These are phyloP conservation scores for Teratosphaeria destructans DNA, from an alignment of 2,329 filamentous ascomycete genomes.

Conservation along the genomic window DNA sequence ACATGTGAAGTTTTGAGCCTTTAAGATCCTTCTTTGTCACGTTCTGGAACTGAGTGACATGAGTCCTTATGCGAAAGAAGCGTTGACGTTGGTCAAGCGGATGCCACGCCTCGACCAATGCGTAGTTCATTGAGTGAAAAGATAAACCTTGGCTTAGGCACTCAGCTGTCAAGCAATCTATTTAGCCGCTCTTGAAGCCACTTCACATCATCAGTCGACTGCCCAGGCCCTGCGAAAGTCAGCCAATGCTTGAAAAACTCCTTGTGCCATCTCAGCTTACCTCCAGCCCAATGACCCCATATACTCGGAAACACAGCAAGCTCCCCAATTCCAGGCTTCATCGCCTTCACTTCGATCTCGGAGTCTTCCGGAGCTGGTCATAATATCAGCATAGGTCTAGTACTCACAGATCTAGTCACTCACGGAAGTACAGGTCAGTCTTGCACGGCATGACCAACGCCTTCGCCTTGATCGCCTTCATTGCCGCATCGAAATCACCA, in stretches of 20 bases:
- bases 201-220: slow-evolving; percentile 58
- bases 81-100: no score
- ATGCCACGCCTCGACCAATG: no score
- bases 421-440: slow-evolving; percentile 71
- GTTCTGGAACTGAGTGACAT: no score
- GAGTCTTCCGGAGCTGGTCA: slow-evolving; percentile 58
- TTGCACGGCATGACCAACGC: slow-evolving; percentile 59
- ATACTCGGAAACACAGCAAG: slow-evolving; percentile 39
- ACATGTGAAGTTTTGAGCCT: no score
- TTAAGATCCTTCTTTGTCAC: no score
- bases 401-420: slow-evolving; percentile 17
- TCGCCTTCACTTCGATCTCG: slow-evolving; percentile 57
- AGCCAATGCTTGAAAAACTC: background rate
- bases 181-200: slow-evolving; percentile 52
- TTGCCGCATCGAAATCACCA: slow-evolving; percentile 38
- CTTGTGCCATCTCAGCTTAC: slow-evolving; percentile 26
- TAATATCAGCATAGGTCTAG: slow-evolving; percentile 4
- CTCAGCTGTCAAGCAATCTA: background rate
- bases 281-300: slow-evolving; percentile 50
- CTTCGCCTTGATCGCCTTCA: slow-evolving; percentile 62
- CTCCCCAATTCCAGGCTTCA: slow-evolving; percentile 48
- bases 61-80: no score
- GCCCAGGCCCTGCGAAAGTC: slow-evolving; percentile 49
- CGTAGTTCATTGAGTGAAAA: no score
- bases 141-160: background rate